These are phyloP conservation scores for Stachybotrys chartarum DNA, from an alignment of 2,329 filamentous ascomycete species.

Conservation along the genomic window DNA sequence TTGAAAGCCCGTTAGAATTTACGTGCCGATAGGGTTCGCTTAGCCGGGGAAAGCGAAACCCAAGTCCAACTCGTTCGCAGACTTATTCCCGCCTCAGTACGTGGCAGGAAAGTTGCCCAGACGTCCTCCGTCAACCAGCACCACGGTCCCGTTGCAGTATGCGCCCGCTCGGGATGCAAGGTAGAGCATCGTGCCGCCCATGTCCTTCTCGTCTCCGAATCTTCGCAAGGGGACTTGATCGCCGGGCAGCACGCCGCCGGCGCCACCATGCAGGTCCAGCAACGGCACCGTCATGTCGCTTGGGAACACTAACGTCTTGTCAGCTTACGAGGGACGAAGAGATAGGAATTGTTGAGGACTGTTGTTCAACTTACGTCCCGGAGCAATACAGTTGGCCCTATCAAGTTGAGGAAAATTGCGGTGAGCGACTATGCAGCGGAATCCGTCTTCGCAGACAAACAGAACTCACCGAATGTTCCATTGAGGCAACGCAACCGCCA, in stretches of 20 bases:
- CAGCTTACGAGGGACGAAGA: slow-evolving; percentile 9
- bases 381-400: slow-evolving; percentile 39
- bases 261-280: slow-evolving; percentile 31
- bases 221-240: slow-evolving; percentile 48
- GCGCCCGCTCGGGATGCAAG: slow-evolving; percentile 57
- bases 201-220: slow-evolving; percentile 51
- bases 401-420: slow-evolving; percentile 2
- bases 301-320: slow-evolving; percentile 40
- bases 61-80: slow-evolving; percentile 1
- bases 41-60: slow-evolving; percentile 2
- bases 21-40: neutral
- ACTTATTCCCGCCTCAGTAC: slow-evolving; percentile 27
- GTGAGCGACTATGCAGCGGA: neutral
- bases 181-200: slow-evolving; percentile 59
- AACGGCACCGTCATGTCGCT: slow-evolving; percentile 52
- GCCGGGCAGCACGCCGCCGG: slow-evolving; percentile 27
- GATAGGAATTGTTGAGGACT: slow-evolving; percentile 1
- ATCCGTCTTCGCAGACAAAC: neutral
- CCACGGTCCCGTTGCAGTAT: slow-evolving; percentile 57
- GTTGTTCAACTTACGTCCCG: slow-evolving; percentile 34
- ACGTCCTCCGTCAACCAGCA: slow-evolving; percentile 58
- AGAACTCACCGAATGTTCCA: slow-evolving; percentile 15
- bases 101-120: slow-evolving; percentile 47
- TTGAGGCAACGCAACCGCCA: slow-evolving; percentile 10
- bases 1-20: neutral